Evolutionary conservation across 2,329 filamentous ascomycete species (phyloP).

Genomic region (Huntiella decipiens): DNA sequence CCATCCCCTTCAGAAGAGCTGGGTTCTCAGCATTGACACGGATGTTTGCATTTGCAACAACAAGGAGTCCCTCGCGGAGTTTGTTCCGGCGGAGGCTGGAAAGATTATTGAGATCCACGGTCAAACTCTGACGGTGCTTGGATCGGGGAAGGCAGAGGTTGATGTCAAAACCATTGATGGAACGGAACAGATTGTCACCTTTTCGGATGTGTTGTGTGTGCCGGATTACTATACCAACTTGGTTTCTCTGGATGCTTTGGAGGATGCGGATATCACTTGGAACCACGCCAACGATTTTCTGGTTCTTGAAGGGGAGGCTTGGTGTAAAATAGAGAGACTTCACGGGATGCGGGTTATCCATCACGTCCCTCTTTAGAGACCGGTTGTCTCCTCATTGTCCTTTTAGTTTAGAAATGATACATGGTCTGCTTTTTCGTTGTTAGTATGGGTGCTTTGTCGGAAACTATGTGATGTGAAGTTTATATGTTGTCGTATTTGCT

Average conservation of each 20-base stretch:
- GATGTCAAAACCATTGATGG: slow-evolving; percentile 1
- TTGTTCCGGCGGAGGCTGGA: slow-evolving; percentile 4
- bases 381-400: slow-evolving; percentile 4
- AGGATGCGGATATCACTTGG: slow-evolving; percentile 7
- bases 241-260: slow-evolving; percentile 7
- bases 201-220: slow-evolving; percentile 8
- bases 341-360: slow-evolving; percentile 10
- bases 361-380: slow-evolving; percentile 3
- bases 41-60: slow-evolving; percentile 9
- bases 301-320: slow-evolving; percentile 7
- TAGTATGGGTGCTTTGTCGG: no score
- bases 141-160: slow-evolving; percentile 8
- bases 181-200: slow-evolving; percentile 6
- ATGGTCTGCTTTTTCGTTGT: no score
- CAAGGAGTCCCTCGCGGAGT: slow-evolving; percentile 3
- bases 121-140: slow-evolving; percentile 3
- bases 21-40: slow-evolving; percentile 9
- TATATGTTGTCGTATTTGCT: no score
- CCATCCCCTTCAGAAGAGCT: slow-evolving; percentile 9
- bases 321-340: slow-evolving; percentile 8
- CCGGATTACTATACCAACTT: slow-evolving; percentile 10
- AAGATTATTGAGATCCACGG: slow-evolving; percentile 6
- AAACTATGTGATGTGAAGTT: no score
- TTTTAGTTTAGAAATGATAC: no score
- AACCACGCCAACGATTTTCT: slow-evolving; percentile 8